Evolutionary conservation across 2,329 filamentous ascomycete genomes (phyloP).

Genomic region (Penicillium sumatraense): DNA sequence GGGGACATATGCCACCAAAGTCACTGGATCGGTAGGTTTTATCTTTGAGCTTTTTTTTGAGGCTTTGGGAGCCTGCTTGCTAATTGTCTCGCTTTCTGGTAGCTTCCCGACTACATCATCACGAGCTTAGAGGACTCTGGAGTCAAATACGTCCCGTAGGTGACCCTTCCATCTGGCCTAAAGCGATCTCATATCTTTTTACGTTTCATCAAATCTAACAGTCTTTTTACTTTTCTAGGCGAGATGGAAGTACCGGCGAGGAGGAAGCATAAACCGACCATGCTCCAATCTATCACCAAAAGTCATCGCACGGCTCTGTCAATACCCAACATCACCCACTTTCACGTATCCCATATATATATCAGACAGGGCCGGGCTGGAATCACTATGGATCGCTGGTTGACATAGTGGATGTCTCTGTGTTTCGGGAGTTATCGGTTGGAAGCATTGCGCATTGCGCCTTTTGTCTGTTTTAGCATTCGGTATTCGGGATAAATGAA

Average conservation of each 20-base stretch:
- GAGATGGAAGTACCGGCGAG: conserved; percentile 53
- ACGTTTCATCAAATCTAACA: background rate
- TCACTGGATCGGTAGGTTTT: conserved; percentile 72
- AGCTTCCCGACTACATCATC: conserved; percentile 63
- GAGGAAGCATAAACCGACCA: conserved; percentile 41
- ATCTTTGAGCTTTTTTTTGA: background rate
- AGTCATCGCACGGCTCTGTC: background rate
- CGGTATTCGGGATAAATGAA: conserved; percentile 13
- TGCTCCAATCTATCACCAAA: background rate
- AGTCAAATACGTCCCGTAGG: conserved; percentile 64
- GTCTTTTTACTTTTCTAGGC: conserved; percentile 31
- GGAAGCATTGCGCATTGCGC: conserved; percentile 27
- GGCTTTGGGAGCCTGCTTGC: background rate
- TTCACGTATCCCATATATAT: conserved; percentile 1
- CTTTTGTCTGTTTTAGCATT: conserved; percentile 21
- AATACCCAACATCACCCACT: conserved; percentile 5
- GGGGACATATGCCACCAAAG: conserved; percentile 93
- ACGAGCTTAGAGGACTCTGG: conserved; percentile 62
- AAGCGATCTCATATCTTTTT: background rate
- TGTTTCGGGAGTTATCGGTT: conserved; percentile 25
- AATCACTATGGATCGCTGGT: background rate
- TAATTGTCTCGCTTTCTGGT: background rate
- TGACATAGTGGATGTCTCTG: conserved; percentile 6
- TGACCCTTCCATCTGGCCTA: conserved; percentile 6
- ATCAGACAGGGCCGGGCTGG: background rate